Base-by-base conservation (phyloP, 1,139 yeast species). In the Magnusiomyces paraingens region DNA sequence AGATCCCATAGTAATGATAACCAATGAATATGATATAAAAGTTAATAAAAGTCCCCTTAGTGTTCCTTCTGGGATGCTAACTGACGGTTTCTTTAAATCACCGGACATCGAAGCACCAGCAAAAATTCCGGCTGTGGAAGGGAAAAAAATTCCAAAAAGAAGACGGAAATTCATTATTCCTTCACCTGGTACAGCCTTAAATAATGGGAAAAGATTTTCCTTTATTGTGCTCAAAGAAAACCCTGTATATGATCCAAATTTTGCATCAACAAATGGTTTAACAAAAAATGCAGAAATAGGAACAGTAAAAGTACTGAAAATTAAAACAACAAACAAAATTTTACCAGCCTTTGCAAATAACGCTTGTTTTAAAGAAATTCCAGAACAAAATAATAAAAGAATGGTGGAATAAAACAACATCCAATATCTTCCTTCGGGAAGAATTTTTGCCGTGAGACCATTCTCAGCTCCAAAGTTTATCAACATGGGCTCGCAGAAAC, bases 51-150 rank as follows among this genome's bases (percentile, higher is more conserved):
- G 72, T 0, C 98, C 98, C 73, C 83, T 79, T 29, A 93, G 70
- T 0, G 99, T 93, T 8, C 99, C 99, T 57, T 78, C 76, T 0
- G 99, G 98, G 53, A 93, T 93, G 1, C 95, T 83, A 61, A 79
- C 82, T 0, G 96, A 87, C 0, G 99, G 99, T 55, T 78, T 82
- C 57, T 80, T 74, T 58, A 93, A 75, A 62, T 90, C 96, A n/a
- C 99, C 98, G 48, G 96, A 89, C 98, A 93, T 93, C 15, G 95
- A 86, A 1, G 98, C 97, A n/a, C 99, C 99, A 1, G 99, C 98
- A 68, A 91, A 86, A 45, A 93, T 91, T 57, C 99, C 99, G 1
- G 98, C 96, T 0, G 98, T 91, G 0, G 99, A 96, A 14, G 99
- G 98, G 73, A 93, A 93, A 68, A 93, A 88, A 52, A 93, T 87